Base-by-base conservation (phyloP, 768 basidiomycete species). In the Chalciporus piperatus region DNA sequence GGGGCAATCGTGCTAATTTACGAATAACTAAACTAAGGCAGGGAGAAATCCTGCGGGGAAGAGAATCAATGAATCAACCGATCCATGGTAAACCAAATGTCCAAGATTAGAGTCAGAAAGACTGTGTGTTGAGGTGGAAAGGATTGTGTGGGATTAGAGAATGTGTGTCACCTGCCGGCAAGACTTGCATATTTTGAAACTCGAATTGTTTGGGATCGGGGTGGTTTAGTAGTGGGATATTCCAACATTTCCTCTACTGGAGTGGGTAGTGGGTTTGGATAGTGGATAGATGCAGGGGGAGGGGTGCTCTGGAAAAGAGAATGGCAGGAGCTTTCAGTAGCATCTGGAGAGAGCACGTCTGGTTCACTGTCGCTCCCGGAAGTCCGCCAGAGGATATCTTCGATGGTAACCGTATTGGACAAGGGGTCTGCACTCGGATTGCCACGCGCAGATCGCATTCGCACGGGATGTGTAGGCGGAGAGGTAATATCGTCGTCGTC, bases 401-500 rank as follows among this genome's bases (percentile, higher is more conserved):
- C 61, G 16, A 62, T 61, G n/a, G 66, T 62, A 41, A 64, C 59
- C 4, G 65, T 64, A 20, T 68, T 64, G 0, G 61, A 60, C 45
- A 59, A 69, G 28, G 71, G 74, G 12, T 61, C 55, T 19, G 41
- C 45, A 25, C 28, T 51, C 2, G 56, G 43, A 13, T 45, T 43
- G 25, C 61, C 59, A 25, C 70, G 57, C 25, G 65, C 50, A 37
- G 63, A 56, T 8, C 65, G 67, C 67, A 78, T 60, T 10, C 79
- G 75, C 60, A 75, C 71, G 48, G 76, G 78, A 32, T 80, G 76
- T 25, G 72, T 66, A 27, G 80, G 77, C 52, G 84, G 82, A 16
- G 83, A 70, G 46, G 52, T 58, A 27, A 54, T 52, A 33, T 80
- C 78, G 53, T 86, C 84, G 58, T 83, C 82, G 17, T 81, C 81